Base-by-base conservation (phyloP, 2,329 filamentous ascomycete species). In the Hymenoscyphus occultus region DNA sequence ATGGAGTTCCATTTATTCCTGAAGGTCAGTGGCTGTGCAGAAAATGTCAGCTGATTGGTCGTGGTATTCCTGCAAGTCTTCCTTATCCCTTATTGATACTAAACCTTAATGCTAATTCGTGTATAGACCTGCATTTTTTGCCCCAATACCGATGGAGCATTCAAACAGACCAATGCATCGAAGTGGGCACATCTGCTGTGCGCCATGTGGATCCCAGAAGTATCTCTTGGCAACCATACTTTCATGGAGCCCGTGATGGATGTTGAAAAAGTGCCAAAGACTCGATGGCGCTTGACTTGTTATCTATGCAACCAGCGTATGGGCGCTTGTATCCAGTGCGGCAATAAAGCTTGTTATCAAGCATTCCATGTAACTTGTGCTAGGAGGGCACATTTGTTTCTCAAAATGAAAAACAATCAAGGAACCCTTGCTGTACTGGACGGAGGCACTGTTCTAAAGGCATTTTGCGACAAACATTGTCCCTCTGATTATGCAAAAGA, bases 241-340 rank as follows among this genome's bases (percentile, higher is more conserved):
- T 95, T 98, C 76, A 97, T 98, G 92, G 95, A 99, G 74, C 95
- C 95, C 0, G 93, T 99, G 60, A 96, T 95, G 82, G 95, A 98
- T 71, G 92, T 99, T 42, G 95, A 99, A 76, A 97, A 97, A 77
- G 94, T 99, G 2, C 95, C 95, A 0, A 95, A 93, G 76, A 93
- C 89, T 67, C 86, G 95, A 68, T 99, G 95, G 95, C 96, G 91
- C 76, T 81, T 97, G 74, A 89, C 86, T 51, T 99, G 95, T 79
- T 99, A 99, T 77, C 96, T 99, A 64, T 99, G 95, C 79, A 90
- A 93, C 70, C 95, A 99, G 78, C 90, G 89, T 72, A 99, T 99
- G 95, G 95, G 95, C 28, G 94, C 95, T 51, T 98, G 94, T 77
- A 97, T 99, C 67, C 95, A 99, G 77, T 99, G 95, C 77, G 92